Evolutionary conservation across 306 rosid genomes (phyloP), one percentile per base, ranked within the genome.

Genomic region (Begonia loranthoides): DNA sequence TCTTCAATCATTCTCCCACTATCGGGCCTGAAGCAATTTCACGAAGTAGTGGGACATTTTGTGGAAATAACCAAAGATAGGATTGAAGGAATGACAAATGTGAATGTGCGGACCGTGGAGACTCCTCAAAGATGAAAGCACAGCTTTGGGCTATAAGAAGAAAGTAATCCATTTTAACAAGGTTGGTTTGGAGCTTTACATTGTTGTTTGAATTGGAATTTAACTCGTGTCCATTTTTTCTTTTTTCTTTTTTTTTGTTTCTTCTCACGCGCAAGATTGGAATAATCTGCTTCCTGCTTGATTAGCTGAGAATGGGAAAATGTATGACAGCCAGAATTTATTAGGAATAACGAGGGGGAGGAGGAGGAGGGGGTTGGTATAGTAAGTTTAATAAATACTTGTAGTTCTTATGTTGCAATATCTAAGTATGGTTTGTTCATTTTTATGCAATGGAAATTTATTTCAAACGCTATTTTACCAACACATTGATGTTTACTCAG

Each of bases 1-100:
- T 92, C 99, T 57, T 86, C 99, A 61, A 92, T 92, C 70, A 92
- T 92, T 65, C 99, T 86, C 64, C 99, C 99, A 0, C 79, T 92
- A 60, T 92, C 99, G 22, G 99, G 99, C 46, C 86, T 92, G 67
- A 92, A 80, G 67, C 99, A 83, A 75, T 92, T 92, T 76, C 83
- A 92, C 69, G 99, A 92, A 66, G 80, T 83, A 46, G 93, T 92
- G 38, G 99, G 99, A 60, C 99, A 92, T 74, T 92, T 92, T 66
- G 99, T 92, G 69, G 99, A 92, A 70, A 83, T 92, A 72, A 92
- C 95, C 61, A 92, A 92, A 64, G 99, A 92, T 61, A 70, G 88
- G 68, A 72, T 86, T 36, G 99, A 92, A 72, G 96, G 88, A 65
- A 86, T 83, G 99, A 45, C 87, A 11, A 87, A 76, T 12, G 99